Evolutionary conservation across 2,329 filamentous ascomycete genomes (phyloP), one percentile per base, ranked within the genome.

Genomic region (Hypoxylon sp.): DNA sequence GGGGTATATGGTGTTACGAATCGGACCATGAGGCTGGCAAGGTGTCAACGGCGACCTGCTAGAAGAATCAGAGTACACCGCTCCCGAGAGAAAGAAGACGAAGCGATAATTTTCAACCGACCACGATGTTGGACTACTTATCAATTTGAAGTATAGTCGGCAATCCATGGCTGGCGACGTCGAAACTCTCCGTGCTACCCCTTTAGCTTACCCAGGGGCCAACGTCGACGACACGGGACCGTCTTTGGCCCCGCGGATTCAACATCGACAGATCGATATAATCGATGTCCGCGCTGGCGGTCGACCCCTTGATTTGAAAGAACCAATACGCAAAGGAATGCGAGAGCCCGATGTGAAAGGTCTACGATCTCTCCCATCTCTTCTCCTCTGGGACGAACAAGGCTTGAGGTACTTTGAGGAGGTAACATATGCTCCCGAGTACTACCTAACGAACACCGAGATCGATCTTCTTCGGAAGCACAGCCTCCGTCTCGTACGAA

Each of bases 311-410:
- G 18, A 41, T 23, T 23, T 50, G 24, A 29, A 31, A 29, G 24
- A 23, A 7, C 15, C 35, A 11, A 50, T 50, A 27, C 26, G 24
- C 21, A 41, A 23, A 1, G 17, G 47, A 9, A 15, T 50, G 1
- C 33, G 33, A n/a, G 15, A 31, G 23, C 24, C 15, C 11, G 10
- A 50, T 20, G 20, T 15, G 13, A 15, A 50, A 23, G 47, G 47
- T n/a, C 3, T 50, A 15, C 47, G 47, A 33, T 50, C 47, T 15
- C 23, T 50, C 4, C 47, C 47, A 2, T 42, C 47, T 2, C 37
- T 50, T 23, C 47, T 50, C 24, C 47, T 50, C 13, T 50, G 47
- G 47, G 15, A 50, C 37, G 47, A 50, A 24, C 35, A 41, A 33
- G 47, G 47, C 17, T 18, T 50, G 47, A 50, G 21, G 18, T 33